These are phyloP conservation scores for Arctium lappa DNA, from an alignment of 129 eudicot genomes.

Conservation along the genomic window DNA sequence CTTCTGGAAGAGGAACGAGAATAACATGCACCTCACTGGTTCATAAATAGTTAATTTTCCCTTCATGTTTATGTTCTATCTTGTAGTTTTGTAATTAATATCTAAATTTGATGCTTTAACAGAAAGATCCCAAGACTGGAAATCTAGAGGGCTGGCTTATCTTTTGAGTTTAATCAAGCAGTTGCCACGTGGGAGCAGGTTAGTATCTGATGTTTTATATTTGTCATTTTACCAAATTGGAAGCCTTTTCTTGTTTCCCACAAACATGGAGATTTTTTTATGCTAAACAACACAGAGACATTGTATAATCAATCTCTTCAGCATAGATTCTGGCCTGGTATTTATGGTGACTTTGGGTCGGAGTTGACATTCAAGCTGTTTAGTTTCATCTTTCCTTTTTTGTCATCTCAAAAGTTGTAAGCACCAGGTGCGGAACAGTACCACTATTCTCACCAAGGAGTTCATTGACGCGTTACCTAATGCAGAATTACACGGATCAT, in stretches of 20 bases:
- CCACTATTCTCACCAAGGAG: constrained; percentile 83
- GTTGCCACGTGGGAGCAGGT: constrained; percentile 99
- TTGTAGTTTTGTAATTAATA: background rate
- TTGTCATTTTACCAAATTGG: background rate
- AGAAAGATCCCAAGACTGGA: constrained; percentile 96
- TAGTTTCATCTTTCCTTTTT: background rate
- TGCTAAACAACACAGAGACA: background rate
- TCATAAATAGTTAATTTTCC: background rate
- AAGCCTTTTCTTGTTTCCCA: background rate
- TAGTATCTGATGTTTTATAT: constrained; percentile 18
- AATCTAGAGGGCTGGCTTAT: constrained; percentile 61
- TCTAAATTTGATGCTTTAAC: constrained; percentile 8
- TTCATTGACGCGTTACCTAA: constrained; percentile 90
- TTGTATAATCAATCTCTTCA: background rate
- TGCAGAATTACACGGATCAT: constrained; percentile 79
- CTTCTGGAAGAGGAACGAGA: background rate
- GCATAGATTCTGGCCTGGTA: background rate
- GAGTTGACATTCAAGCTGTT: background rate
- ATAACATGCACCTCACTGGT: background rate
- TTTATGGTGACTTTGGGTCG: background rate
- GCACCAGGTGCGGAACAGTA: constrained; percentile 84
- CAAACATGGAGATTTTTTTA: background rate
- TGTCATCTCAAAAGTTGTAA: background rate
- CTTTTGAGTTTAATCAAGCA: constrained; percentile 71
- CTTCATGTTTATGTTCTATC: background rate